These are phyloP conservation scores for Xylaria arbuscula DNA, from an alignment of 2,329 filamentous ascomycete genomes.

Conservation along the genomic window DNA sequence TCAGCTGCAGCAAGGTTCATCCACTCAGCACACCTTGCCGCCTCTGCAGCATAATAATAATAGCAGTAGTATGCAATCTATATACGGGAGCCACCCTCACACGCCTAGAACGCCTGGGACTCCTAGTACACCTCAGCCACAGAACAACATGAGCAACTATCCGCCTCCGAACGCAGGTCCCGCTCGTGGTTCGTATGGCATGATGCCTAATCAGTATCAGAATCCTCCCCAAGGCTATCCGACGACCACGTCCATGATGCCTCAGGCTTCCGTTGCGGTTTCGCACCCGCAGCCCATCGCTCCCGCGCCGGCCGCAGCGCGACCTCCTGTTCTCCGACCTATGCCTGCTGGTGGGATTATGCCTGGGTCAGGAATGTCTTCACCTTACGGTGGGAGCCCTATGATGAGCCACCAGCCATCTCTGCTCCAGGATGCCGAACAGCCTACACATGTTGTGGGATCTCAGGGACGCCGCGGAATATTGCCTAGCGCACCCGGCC, in stretches of 20 bases:
- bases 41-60: conserved; percentile 62
- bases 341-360: conserved; percentile 76
- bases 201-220: conserved; percentile 66
- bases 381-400: conserved; percentile 68
- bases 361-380: conserved; percentile 66
- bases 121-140: conserved; percentile 69
- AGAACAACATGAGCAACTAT: conserved; percentile 60
- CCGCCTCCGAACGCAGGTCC: conserved; percentile 47
- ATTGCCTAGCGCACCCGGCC: conserved; percentile 87
- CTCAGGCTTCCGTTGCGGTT: conserved; percentile 72
- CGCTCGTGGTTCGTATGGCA: conserved; percentile 63
- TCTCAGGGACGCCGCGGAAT: conserved; percentile 94
- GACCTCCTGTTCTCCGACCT: conserved; percentile 72
- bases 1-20: conserved; percentile 60
- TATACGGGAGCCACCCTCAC: conserved; percentile 70
- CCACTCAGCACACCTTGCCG: conserved; percentile 65
- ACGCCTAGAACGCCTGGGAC: conserved; percentile 72
- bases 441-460: conserved; percentile 91
- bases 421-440: conserved; percentile 67
- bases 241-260: conserved; percentile 70
- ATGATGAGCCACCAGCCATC: conserved; percentile 66
- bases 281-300: conserved; percentile 81
- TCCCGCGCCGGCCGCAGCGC: conserved; percentile 71
- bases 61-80: conserved; percentile 61
- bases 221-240: conserved; percentile 66